Conservation (phyloP, 805 yeast species). For the Ogataea paraovalis region DNA sequence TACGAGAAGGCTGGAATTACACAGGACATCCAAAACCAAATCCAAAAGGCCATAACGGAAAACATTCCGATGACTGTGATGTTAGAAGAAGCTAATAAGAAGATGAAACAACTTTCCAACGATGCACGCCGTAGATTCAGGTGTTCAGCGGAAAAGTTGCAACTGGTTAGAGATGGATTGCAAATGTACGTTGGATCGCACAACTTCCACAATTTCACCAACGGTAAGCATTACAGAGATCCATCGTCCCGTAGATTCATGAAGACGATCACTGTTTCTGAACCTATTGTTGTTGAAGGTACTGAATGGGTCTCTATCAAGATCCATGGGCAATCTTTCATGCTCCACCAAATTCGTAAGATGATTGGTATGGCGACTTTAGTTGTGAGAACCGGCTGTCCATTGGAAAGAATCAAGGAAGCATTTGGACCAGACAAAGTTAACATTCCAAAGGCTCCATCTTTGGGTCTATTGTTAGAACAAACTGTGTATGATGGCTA, state of each 20-base stretch:
- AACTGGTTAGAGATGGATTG: constrained; percentile 63
- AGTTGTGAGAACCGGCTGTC: constrained; percentile 82
- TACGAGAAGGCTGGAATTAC: constrained; percentile 38
- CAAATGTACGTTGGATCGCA: constrained; percentile 78
- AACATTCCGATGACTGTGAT: constrained; percentile 35
- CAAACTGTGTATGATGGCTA: constrained; percentile 88
- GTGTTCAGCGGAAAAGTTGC: constrained; percentile 57
- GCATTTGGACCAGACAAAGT: constrained; percentile 73
- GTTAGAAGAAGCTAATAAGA: constrained; percentile 35
- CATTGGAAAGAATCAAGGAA: constrained; percentile 66
- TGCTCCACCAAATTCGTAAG: constrained; percentile 96
- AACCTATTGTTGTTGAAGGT: constrained; percentile 86
- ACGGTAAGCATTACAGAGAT: constrained; percentile 66
- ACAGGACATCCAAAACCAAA: constrained; percentile 35
- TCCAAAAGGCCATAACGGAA: constrained; percentile 33
- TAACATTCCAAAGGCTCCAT: constrained; percentile 96
- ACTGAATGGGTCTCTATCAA: constrained; percentile 96
- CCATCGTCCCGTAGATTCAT: constrained; percentile 81
- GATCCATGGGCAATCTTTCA: constrained; percentile 96
- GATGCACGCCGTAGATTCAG: constrained; percentile 65
- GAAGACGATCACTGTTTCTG: constrained; percentile 73
- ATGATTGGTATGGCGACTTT: constrained; percentile 95
- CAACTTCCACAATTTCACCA: constrained; percentile 57
- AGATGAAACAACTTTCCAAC: constrained; percentile 61
- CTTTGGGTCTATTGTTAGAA: constrained; percentile 85